Base-by-base conservation (phyloP, 2,329 filamentous ascomycete species). In the Falciphora oryzae region DNA sequence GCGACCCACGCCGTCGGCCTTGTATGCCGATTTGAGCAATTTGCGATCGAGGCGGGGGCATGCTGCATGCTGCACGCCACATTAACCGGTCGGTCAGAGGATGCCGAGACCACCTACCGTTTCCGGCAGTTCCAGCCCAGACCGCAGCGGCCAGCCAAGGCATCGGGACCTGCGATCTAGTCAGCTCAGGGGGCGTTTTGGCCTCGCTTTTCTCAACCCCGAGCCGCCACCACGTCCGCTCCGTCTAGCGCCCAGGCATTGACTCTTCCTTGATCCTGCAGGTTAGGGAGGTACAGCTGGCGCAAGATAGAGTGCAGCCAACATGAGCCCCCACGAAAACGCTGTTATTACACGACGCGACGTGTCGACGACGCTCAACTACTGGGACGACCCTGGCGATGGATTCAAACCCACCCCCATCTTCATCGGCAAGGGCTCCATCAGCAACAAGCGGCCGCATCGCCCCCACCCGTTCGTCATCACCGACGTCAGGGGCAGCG, bases 401-500 rank as follows among this genome's bases (percentile, higher is more conserved):
- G 78, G 78, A 44, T 76, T 77, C 2, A 73, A 75, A 4, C 78
- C 78, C 0, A 67, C 70, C 3, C 74, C 78, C 0, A 73, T 76
- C 6, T 70, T 70, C 31, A 73, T 81, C 38, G 67, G 68, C 11
- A 66, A 65, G 25, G 61, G 56, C 14, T 67, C 65, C 7, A 67
- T 69, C 10, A 68, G 59, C 18, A 68, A 76, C 67, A 70, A 74
- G 63, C 69, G 75, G 0, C 72, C 71, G 32, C 71, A 73, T 69
- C 69, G 69, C 11, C 61, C 70, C 7, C 75, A 90, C 83, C 6
- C 4, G 73, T 79, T 68, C 79, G 83, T 29, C 72, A 77, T 71
- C 25, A 69, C 68, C 4, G 79, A 81, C 65, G 69, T 81, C 32
- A 73, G 73, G 28, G 79, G 78, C 22, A 87, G 89, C 70, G 85